These are phyloP conservation scores for Wickerhamiella sorbophila DNA, from an alignment of 805 yeast genomes.

Conservation along the genomic window DNA sequence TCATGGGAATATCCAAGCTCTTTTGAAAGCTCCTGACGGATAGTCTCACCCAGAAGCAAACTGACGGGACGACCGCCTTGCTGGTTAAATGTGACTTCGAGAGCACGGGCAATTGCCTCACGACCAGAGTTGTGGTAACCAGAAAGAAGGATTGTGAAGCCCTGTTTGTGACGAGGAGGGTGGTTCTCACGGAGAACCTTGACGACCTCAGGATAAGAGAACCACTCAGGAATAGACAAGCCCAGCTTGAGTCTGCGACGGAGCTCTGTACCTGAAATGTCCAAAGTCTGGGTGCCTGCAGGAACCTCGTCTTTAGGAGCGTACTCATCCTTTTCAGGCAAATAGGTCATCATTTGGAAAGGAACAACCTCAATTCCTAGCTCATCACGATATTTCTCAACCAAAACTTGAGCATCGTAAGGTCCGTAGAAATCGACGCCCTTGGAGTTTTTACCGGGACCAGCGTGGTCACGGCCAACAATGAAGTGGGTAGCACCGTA, in stretches of 20 bases:
- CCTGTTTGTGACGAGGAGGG: conserved; percentile 84
- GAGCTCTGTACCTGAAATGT: conserved; percentile 89
- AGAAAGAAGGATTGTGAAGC: conserved; percentile 62
- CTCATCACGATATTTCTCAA: conserved; percentile 60
- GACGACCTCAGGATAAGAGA: conserved; percentile 93
- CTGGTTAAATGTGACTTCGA: conserved; percentile 83
- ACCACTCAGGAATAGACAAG: conserved; percentile 87
- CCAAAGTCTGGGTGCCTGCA: conserved; percentile 63
- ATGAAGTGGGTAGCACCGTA: conserved; percentile 95
- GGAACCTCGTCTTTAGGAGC: conserved; percentile 91
- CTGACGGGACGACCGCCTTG: conserved; percentile 73
- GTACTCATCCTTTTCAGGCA: conserved; percentile 89
- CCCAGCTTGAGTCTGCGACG: conserved; percentile 80
- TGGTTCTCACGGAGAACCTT: conserved; percentile 78
- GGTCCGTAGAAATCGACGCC: conserved; percentile 96
- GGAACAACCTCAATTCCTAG: conserved; percentile 85
- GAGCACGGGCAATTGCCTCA: conserved; percentile 61
- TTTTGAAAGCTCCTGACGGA: conserved; percentile 27
- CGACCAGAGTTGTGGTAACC: conserved; percentile 47
- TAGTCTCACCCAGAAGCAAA: conserved; percentile 35
- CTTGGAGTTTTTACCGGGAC: conserved; percentile 78
- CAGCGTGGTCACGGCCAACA: conserved; percentile 97
- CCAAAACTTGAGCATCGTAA: conserved; percentile 87
- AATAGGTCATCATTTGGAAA: conserved; percentile 90
- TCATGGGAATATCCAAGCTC: conserved; percentile 30